Evolutionary conservation across 768 basidiomycete species (phyloP), one percentile per base, ranked within the genome.

Genomic region (Fibroporia radiculosa): DNA sequence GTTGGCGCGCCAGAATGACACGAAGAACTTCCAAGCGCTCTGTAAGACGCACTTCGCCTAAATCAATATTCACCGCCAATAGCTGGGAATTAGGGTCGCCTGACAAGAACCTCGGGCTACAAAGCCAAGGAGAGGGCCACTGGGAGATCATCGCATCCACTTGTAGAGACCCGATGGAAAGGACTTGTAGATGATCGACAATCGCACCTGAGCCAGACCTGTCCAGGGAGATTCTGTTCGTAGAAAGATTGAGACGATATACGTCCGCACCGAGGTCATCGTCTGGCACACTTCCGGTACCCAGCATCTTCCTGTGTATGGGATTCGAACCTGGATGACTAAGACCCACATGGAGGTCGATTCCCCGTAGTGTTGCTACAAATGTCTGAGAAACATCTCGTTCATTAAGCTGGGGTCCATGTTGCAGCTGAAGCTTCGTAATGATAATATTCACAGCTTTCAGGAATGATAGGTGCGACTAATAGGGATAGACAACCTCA

Each of bases 51-150:
- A 84, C 47, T 14, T 64, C 63, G 11, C 69, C 69, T 6, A 58
- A 14, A 2, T 54, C 43, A 3, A 57, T 7, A 6, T 52, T 33
- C 18, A 79, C 54, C 22, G 73, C 72, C 16, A 84, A 37, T 11
- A 80, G 65, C 10, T 84, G 70, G 8, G 72, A 67, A 55, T 80
- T 80, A 7, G 78, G 73, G 54, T 82, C 81, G 19, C 74, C 77
- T 11, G 62, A 49, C 34, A 81, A 57, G 52, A 80, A 77, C 0
- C 71, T 64, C 18, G 72, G 65, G 2, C 69, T 60, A 25, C 62
- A 61, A 24, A 82, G 60, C 66, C 74, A 74, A n/a, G 73, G 74
- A 32, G 71, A 59, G 7, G 81, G 78, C 82, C 82, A 87, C 57
- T 80, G 77, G 2, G 72, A 72, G 18, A 70, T 60, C 19, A 83